These are phyloP conservation scores for Wallacemonas sp. DNA, from an alignment of 208 protist species.

Conservation along the genomic window DNA sequence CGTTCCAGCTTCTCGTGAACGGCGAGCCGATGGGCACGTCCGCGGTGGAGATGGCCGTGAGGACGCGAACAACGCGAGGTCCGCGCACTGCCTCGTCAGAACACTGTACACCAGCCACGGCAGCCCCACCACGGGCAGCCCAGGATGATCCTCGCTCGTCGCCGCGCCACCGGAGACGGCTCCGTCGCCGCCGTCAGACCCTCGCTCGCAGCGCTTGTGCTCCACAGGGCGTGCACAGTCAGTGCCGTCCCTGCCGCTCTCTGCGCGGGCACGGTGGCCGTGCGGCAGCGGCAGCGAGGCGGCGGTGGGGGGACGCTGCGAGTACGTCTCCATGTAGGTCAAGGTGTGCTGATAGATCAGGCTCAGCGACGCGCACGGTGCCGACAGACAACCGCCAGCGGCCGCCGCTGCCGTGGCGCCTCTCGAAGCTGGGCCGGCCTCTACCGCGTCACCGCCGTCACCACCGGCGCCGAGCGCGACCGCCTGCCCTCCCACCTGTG, in stretches of 20 bases:
- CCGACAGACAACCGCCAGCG: not conserved
- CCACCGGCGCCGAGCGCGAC: too few relatives aligned
- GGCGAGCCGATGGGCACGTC: slow-evolving; percentile 4
- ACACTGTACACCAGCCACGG: slow-evolving; percentile 69
- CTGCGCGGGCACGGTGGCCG: too few relatives aligned
- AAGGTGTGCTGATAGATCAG: slow-evolving; percentile 36
- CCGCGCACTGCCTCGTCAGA: slow-evolving; percentile 28
- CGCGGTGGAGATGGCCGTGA: slow-evolving; percentile 8
- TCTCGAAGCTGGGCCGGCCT: too few relatives aligned
- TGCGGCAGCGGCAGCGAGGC: not conserved
- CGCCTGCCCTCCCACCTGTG: slow-evolving; percentile 11
- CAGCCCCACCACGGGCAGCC: slow-evolving; percentile 37
- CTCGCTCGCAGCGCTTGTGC: not conserved
- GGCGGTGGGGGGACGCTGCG: slow-evolving; percentile 1
- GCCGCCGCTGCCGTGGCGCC: not conserved
- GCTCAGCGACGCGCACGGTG: slow-evolving; percentile 27
- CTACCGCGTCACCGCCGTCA: too few relatives aligned
- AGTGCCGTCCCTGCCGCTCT: too few relatives aligned
- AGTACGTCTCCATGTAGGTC: slow-evolving; percentile 11
- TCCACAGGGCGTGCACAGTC: not conserved
- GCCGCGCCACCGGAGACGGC: too few relatives aligned
- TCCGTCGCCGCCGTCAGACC: too few relatives aligned
- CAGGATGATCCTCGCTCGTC: not conserved
- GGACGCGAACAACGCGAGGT: slow-evolving; percentile 28
- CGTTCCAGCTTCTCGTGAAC: too few relatives aligned